Conservation (phyloP, 2,329 filamentous ascomycete species). For the Lecanicillium sp. region DNA sequence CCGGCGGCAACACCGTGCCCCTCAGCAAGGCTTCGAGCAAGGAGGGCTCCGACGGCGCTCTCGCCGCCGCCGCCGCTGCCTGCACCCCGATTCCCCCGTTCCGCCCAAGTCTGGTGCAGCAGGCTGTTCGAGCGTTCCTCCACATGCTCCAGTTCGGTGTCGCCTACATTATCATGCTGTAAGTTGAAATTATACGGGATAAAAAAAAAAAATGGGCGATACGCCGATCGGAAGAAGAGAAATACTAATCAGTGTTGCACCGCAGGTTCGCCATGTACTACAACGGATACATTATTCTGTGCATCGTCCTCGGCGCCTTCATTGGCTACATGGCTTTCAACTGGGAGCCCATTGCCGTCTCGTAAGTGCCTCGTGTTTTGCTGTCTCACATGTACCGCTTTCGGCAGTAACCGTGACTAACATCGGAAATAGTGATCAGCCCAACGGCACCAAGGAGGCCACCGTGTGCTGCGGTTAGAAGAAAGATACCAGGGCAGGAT, state of each 20-base stretch:
- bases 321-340: slow-evolving; percentile 67
- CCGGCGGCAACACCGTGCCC: slow-evolving; percentile 13
- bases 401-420: slow-evolving; percentile 1
- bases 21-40: slow-evolving; percentile 18
- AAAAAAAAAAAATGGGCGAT: too few relatives aligned
- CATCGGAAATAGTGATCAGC: slow-evolving; percentile 20
- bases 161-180: slow-evolving; percentile 74
- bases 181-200: too few relatives aligned
- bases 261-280: slow-evolving; percentile 50
- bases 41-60: slow-evolving; percentile 14
- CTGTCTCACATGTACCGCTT: neutral
- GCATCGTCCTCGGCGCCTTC: slow-evolving; percentile 71
- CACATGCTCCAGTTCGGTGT: slow-evolving; percentile 68
- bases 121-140: slow-evolving; percentile 58
- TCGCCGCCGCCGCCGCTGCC: slow-evolving; percentile 9
- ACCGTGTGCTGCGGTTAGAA: slow-evolving; percentile 37
- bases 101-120: slow-evolving; percentile 58
- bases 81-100: slow-evolving; percentile 28
- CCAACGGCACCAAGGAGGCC: slow-evolving; percentile 31
- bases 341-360: slow-evolving; percentile 51
- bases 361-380: slow-evolving; percentile 19
- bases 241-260: too few relatives aligned
- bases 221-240: too few relatives aligned
- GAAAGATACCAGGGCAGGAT: neutral
- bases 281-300: slow-evolving; percentile 72